A percentile compares a stretch with the other conserved stretches of the same genome.
phyloP scores from a whole-genome alignment of 2,329 filamentous ascomycete species.

The Magnaporthiopsis incrustans region DNA sequence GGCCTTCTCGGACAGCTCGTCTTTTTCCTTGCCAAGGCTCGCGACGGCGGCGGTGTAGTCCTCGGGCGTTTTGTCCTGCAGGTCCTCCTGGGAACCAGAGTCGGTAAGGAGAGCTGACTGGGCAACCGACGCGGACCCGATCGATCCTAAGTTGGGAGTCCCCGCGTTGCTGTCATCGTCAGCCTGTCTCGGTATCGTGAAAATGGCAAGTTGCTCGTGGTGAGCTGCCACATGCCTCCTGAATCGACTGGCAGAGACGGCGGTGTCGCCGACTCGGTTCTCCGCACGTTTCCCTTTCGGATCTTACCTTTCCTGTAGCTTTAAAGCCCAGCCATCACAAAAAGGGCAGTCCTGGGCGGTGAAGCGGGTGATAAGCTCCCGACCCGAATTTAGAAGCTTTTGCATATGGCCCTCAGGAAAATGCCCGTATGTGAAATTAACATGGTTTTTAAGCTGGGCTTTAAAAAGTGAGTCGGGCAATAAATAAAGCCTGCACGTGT shows the following conservation, averaged over 20 bases:
- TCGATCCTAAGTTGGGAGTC: too few relatives aligned
- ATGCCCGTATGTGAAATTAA: not conserved
- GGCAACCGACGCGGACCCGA: too few relatives aligned
- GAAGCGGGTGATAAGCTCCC: not conserved
- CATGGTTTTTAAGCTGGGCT: not conserved
- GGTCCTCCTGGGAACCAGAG: too few relatives aligned
- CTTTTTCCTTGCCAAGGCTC: not conserved
- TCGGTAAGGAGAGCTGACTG: too few relatives aligned
- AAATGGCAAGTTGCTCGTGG: slow-evolving; percentile 3
- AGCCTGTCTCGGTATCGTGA: not conserved
- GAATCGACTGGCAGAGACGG: not conserved
- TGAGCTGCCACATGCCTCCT: slow-evolving; percentile 2
- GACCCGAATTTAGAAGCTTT: not conserved
- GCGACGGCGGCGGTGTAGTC: slow-evolving; percentile 1
- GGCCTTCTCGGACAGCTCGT: not conserved
- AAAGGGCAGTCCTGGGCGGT: not conserved
- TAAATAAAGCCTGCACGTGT: not conserved
- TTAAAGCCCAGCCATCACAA: not conserved
- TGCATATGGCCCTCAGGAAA: not conserved
- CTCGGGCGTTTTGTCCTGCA: slow-evolving; percentile 1
- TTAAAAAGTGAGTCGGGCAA: not conserved
- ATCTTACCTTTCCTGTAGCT: not conserved
- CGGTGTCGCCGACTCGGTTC: too few relatives aligned
- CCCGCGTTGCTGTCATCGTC: not conserved
- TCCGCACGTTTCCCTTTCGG: not conserved